Conservation (phyloP, 805 yeast genomes). For the Komagataella kurtzmanii region DNA sequence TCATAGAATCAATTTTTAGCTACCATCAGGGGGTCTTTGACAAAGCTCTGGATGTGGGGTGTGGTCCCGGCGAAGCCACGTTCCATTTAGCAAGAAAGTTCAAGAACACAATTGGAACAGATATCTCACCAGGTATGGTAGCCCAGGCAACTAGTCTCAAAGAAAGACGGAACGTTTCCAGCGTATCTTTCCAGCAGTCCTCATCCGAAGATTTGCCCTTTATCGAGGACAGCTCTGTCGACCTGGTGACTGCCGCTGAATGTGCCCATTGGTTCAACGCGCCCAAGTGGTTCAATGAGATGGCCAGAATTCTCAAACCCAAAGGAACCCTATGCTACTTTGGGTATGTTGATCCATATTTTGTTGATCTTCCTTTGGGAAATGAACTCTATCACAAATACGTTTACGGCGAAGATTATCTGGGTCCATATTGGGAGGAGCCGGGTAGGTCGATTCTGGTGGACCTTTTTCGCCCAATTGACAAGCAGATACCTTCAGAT, state of each 20-base stretch:
- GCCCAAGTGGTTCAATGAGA: conserved; percentile 14
- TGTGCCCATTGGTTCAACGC: conserved; percentile 70
- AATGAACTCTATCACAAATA: conserved; percentile 33
- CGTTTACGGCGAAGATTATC: conserved; percentile 24
- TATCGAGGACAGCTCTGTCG: conserved; percentile 22
- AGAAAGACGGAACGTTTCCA: conserved; percentile 11
- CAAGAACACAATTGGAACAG: conserved; percentile 28
- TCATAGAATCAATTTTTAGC: conserved; percentile 26
- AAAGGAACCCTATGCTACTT: conserved; percentile 51
- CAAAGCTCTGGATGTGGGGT: conserved; percentile 49
- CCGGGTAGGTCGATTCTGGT: conserved; percentile 59
- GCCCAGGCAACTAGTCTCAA: conserved; percentile 21
- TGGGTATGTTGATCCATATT: conserved; percentile 67
- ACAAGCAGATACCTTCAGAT: conserved; percentile 23
- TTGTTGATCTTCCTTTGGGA: conserved; percentile 34
- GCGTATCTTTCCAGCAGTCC: conserved; percentile 6
- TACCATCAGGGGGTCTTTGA: conserved; percentile 20
- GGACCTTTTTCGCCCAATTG: conserved; percentile 25
- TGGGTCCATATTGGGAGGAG: conserved; percentile 76
- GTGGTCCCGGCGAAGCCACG: conserved; percentile 42
- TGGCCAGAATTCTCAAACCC: conserved; percentile 20
- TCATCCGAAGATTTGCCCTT: conserved; percentile 17
- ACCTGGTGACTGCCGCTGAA: conserved; percentile 68
- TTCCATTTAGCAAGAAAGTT: conserved; percentile 26
- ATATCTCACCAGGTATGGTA: conserved; percentile 33